phyloP scores from a whole-genome alignment of 305 asterid species.

The Petunia hybrid region DNA sequence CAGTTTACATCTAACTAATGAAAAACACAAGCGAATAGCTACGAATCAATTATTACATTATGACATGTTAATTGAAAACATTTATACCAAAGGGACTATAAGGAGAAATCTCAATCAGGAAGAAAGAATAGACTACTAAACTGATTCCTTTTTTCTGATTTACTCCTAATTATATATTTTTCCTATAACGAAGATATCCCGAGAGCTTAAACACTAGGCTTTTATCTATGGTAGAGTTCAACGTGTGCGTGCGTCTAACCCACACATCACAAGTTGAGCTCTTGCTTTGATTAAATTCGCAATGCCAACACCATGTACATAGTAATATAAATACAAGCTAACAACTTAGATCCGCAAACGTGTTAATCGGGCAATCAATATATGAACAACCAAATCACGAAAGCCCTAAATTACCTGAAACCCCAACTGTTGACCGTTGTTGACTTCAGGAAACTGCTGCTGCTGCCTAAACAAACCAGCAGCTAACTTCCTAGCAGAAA shows the following conservation, averaged over 20 bases:
- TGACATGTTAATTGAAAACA: background rate
- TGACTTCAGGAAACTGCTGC: conserved; percentile 54
- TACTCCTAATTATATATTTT: background rate
- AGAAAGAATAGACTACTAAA: background rate
- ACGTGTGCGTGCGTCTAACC: too few relatives aligned
- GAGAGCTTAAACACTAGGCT: too few relatives aligned
- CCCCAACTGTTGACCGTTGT: conserved; percentile 55
- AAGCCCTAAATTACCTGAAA: conserved; percentile 56
- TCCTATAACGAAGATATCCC: too few relatives aligned
- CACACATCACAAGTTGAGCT: too few relatives aligned
- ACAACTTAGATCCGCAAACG: conserved; percentile 12
- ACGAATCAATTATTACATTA: background rate
- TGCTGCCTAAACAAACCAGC: conserved; percentile 81
- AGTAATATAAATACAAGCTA: background rate
- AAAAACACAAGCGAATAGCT: background rate
- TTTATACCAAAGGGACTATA: background rate
- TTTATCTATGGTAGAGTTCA: too few relatives aligned
- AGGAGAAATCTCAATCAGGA: background rate
- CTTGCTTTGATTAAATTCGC: background rate
- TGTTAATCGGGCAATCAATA: background rate
- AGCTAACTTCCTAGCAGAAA: conserved; percentile 83
- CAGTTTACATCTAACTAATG: background rate
- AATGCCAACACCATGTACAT: background rate
- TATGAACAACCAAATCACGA: conserved; percentile 3
- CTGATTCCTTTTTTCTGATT: background rate